Evolutionary conservation across 2,329 filamentous ascomycete species (phyloP), one percentile per base, ranked within the genome.

Genomic region (Zopfia rhizophila): DNA sequence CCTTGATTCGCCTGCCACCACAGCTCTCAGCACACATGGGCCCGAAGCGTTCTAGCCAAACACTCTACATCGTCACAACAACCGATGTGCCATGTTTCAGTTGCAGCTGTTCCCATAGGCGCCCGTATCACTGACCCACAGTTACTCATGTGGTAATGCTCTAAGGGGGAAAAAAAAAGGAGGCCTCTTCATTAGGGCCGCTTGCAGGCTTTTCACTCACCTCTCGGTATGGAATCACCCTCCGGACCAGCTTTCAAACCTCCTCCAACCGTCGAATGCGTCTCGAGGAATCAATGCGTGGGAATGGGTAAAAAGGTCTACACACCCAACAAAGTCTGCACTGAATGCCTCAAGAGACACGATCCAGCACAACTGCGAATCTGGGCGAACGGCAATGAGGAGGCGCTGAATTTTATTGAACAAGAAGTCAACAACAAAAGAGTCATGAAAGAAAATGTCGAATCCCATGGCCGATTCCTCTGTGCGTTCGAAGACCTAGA

Each of bases 401-500:
- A 45, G 17, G 55, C 56, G 28, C 38, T 53, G 10, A 37, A 41
- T 19, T 22, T 57, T 10, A 48, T 66, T 14, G 48, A 60, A 29
- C 48, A 56, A 38, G 57, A 65, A 35, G n/a, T 57, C 17, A 18
- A 31, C 17, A 48, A 48, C 18, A 66, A 57, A 19, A 53, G 65
- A 14, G 23, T 33, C 10, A 25, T 51, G 27, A 63, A 64, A 30
- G 49, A 43, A 14, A 65, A 65, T 18, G 49, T 64, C 30, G 62
- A 65, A 48, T 45, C 52, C 18, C 53, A 53, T 31, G 49, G 54
- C 29, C 55, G 53, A 7, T 62, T 50, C 31, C 48, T 63, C 11
- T 62, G 61, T 46, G 56, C 55, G 2, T 66, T 62, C 19, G 61
- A 65, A 29, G 64, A 66, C 19, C 61, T 58, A 3, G 59, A 65